Conservation (phyloP, 2,329 filamentous ascomycete genomes). For the Hypoxylon sp. region DNA sequence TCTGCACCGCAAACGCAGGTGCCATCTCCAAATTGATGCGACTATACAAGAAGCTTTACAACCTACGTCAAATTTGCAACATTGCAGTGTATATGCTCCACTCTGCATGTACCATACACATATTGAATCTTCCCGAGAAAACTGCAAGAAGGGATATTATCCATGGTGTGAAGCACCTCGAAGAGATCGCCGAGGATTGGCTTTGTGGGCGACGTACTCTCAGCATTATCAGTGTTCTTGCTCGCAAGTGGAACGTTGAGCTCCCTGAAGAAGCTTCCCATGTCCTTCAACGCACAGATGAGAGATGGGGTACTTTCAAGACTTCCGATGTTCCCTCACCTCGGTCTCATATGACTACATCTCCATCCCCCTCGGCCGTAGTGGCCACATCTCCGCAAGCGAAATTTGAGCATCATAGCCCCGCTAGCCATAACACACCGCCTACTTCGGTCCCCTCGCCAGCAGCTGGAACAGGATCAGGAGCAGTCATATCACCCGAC, state of each 20-base stretch:
- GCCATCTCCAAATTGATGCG: constrained; percentile 94
- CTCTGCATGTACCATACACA: constrained; percentile 92
- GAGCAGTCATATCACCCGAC: constrained; percentile 47
- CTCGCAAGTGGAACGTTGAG: constrained; percentile 89
- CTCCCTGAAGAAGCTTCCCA: constrained; percentile 84
- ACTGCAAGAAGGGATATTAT: constrained; percentile 89
- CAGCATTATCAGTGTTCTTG: constrained; percentile 84
- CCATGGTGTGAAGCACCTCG: constrained; percentile 89
- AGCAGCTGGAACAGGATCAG: constrained; percentile 43
- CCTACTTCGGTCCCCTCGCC: constrained; percentile 45
- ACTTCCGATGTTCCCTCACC: constrained; percentile 71
- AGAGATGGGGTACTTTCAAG: constrained; percentile 80
- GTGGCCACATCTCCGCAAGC: constrained; percentile 38
- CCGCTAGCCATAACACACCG: constrained; percentile 52
- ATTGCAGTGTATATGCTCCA: constrained; percentile 96
- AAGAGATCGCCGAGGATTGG: constrained; percentile 97
- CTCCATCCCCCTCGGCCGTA: constrained; percentile 43
- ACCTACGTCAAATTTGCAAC: constrained; percentile 93
- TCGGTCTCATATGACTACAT: constrained; percentile 45
- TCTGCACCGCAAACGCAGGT: constrained; percentile 89
- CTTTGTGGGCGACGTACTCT: constrained; percentile 87
- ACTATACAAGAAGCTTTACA: constrained; percentile 91
- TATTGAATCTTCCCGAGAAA: constrained; percentile 93
- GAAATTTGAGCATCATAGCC: constrained; percentile 52
- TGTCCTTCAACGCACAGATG: constrained; percentile 81